A percentile compares a stretch with the other conserved stretches of the same genome.
phyloP scores from a whole-genome alignment of 2,329 filamentous ascomycete species.

The Tolypocladium tundrense region DNA sequence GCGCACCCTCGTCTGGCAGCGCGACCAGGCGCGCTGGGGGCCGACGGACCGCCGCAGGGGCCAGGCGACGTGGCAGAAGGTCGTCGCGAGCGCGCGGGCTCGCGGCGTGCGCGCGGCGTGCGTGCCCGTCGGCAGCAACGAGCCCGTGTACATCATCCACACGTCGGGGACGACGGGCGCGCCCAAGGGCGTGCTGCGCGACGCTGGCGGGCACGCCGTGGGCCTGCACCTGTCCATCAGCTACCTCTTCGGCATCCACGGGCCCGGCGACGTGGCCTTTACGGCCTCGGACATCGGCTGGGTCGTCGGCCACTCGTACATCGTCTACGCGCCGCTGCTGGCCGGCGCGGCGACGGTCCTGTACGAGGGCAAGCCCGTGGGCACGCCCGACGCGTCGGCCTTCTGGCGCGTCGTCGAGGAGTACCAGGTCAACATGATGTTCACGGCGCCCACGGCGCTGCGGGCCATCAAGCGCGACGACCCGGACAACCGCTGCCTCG shows the following conservation, averaged over 20 bases:
- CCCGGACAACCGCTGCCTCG: constrained; percentile 58
- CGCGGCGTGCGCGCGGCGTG: constrained; percentile 60
- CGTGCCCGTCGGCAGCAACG: constrained; percentile 67
- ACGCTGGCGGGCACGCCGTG: constrained; percentile 80
- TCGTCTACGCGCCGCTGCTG: constrained; percentile 79
- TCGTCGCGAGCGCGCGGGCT: constrained; percentile 60
- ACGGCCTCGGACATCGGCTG: constrained; percentile 83
- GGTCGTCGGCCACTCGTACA: constrained; percentile 63
- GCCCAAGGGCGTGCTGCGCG: constrained; percentile 74
- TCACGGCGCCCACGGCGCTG: constrained; percentile 79
- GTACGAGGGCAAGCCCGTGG: constrained; percentile 90
- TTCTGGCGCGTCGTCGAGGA: constrained; percentile 85
- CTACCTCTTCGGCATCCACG: constrained; percentile 73
- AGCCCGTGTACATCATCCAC: constrained; percentile 84
- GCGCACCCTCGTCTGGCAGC: constrained; percentile 74
- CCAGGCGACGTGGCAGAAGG: constrained; percentile 71
- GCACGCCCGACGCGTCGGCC: constrained; percentile 75
- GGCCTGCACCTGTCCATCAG: constrained; percentile 73
- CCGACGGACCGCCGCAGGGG: constrained; percentile 55
- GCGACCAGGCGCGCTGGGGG: constrained; percentile 66
- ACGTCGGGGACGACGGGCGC: constrained; percentile 74
- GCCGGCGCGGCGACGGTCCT: constrained; percentile 77
- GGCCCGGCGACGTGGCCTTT: constrained; percentile 66
- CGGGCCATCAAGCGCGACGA: constrained; percentile 83
- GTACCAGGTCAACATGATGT: constrained; percentile 74